Base-by-base conservation (phyloP, 495 filamentous ascomycete genomes). In the Pseudoneurospora amorphoporcata region DNA sequence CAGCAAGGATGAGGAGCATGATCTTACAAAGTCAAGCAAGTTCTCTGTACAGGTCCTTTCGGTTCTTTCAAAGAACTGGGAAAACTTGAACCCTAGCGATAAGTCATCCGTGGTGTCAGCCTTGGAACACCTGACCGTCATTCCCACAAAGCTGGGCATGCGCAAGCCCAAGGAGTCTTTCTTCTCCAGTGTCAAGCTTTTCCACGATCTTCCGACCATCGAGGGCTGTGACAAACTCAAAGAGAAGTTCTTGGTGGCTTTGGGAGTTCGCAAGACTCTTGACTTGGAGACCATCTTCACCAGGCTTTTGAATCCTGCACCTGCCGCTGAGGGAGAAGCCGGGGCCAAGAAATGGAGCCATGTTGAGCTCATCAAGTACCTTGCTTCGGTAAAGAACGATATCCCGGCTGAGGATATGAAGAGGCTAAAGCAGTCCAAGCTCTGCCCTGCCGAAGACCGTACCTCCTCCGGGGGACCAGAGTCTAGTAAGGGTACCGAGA, bases 141-240 rank as follows among this genome's bases (percentile, higher is more conserved):
- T 99, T 73, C 96, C 96, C 0, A 98, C 96, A 0, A 97, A 91
- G 77, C 80, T 90, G 74, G 96, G 96, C 10, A 95, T 98, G 95
- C 92, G 86, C 75, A 91, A 88, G 76, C 96, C 96, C 29, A 81
- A 82, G 14, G 94, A 98, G 74, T 89, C 96, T 0, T 99, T 97
- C 80, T 97, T 99, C 78, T 87, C 90, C n/a, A 90, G 88, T 16
- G 96, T 98, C 29, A 95, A 92, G 76, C 84, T 98, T 8, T 99
- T 99, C 77, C 91, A 96, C 72, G 96, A 99, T 77, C 85, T 99
- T 10, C 94, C 96, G 4, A 89, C 90, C 14, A 87, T 97, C 10
- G 86, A 87, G 72, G 88, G 86, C n/a, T 87, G 94, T 42, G 86
- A 89, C 38, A 86, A 89, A 16, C 87, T 97, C 3, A 98, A 97